Evolutionary conservation across 768 basidiomycete genomes (phyloP).

Genomic region (Ramaria rubella): DNA sequence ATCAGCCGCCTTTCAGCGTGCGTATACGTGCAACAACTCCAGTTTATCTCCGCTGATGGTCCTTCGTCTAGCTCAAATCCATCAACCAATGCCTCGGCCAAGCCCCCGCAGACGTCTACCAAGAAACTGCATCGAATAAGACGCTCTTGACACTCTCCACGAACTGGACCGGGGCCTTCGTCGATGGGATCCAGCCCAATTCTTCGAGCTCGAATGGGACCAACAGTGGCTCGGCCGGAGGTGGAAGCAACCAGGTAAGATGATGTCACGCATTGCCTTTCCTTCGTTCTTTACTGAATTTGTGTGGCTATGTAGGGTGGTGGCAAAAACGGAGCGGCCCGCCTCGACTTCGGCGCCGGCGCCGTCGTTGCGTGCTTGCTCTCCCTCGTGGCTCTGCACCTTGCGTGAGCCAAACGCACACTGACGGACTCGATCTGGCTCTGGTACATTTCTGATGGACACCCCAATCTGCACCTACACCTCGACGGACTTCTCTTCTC

Average conservation of each 20-base stretch:
- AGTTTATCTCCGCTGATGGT: conserved; percentile 25
- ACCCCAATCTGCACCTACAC: too few species aligned
- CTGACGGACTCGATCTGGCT: too few species aligned
- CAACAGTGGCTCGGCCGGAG: not conserved
- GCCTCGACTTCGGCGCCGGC: not conserved
- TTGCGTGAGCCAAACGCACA: too few species aligned
- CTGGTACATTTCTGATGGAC: too few species aligned
- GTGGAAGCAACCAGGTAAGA: not conserved
- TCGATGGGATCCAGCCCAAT: not conserved
- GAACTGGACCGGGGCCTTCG: not conserved
- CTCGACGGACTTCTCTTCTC: too few species aligned
- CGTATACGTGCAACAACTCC: conserved; percentile 27
- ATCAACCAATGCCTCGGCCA: conserved; percentile 17
- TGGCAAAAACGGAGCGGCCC: not conserved
- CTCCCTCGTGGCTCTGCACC: too few species aligned
- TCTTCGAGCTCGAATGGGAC: not conserved
- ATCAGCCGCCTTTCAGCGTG: conserved; percentile 14
- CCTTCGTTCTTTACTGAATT: not conserved
- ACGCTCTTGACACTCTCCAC: not conserved
- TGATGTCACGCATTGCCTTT: not conserved
- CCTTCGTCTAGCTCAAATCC: conserved; percentile 12
- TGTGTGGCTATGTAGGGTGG: not conserved
- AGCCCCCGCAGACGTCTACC: conserved; percentile 29
- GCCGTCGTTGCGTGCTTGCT: too few species aligned
- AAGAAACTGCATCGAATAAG: conserved; percentile 23